Evolutionary conservation across 352 stramenopile genomes (phyloP).

Genomic region (Globisporangium splendens): DNA sequence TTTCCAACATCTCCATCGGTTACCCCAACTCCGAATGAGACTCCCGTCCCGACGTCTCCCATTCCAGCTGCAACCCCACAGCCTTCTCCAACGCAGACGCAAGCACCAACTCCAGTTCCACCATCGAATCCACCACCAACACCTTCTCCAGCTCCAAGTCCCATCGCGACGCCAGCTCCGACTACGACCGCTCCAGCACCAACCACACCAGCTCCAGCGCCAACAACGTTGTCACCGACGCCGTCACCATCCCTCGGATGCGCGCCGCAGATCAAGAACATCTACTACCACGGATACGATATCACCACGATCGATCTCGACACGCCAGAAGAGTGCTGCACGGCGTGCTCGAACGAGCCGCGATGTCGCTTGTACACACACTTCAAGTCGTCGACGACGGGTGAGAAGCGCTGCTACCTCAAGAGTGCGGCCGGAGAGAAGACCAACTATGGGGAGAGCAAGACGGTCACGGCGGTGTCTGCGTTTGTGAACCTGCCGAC

Average conservation of each 20-base stretch:
- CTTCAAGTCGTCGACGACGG: constrained; percentile 8
- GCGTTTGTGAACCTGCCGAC: background rate
- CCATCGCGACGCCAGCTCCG: background rate
- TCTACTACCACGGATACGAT: constrained; percentile 11
- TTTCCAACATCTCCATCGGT: too few relatives aligned
- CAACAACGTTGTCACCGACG: background rate
- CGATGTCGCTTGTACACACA: constrained; percentile 7
- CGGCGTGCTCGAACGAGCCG: constrained; percentile 3
- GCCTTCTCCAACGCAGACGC: too few relatives aligned
- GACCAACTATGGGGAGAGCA: constrained; percentile 11
- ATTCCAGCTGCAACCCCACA: too few relatives aligned
- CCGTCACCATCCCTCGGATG: constrained; percentile 4
- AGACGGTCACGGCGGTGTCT: background rate
- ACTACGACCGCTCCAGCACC: background rate
- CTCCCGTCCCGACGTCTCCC: too few relatives aligned
- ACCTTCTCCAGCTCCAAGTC: background rate
- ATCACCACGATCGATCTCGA: constrained; percentile 1
- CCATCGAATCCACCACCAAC: too few relatives aligned
- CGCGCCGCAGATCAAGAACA: constrained; percentile 7
- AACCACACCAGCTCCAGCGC: background rate
- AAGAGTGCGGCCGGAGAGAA: constrained; percentile 7
- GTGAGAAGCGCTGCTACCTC: constrained; percentile 1
- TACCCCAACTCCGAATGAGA: too few relatives aligned
- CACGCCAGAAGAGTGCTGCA: constrained; percentile 9
- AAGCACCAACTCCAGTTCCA: too few relatives aligned